Percentiles rank a stretch among this genome's conserved stretches.
phyloP scores from a whole-genome alignment of 495 filamentous ascomycete genomes.

The Penicillium dipodomyicola region DNA sequence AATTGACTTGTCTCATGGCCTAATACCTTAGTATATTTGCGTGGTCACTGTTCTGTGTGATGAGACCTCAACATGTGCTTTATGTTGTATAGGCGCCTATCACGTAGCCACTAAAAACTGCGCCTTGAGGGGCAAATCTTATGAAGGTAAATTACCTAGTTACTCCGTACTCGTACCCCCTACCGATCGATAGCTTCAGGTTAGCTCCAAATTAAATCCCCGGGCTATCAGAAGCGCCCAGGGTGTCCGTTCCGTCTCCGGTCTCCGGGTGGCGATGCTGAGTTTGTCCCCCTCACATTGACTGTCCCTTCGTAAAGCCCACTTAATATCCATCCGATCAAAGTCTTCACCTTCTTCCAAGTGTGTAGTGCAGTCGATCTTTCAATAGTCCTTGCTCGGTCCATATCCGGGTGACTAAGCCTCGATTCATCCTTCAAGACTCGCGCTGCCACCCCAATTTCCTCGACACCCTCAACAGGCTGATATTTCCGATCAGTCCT shows the following conservation, averaged over 20 bases:
- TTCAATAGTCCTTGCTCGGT: not conserved
- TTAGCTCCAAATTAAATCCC: conserved; percentile 11
- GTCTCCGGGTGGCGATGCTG: conserved; percentile 11
- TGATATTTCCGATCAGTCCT: conserved; percentile 12
- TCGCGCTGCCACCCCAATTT: conserved; percentile 5
- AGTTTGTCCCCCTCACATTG: not conserved
- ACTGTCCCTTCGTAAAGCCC: not conserved
- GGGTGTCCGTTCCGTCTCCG: conserved; percentile 8
- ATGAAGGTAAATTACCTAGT: not conserved
- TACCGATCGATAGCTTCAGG: conserved; percentile 5
- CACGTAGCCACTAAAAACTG: not conserved
- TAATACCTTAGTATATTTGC: not conserved
- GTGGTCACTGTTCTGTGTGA: not conserved
- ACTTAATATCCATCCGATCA: not conserved
- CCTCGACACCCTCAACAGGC: conserved; percentile 3
- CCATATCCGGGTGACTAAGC: conserved; percentile 10
- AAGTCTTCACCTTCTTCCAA: not conserved
- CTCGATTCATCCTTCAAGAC: not conserved
- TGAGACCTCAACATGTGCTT: not conserved
- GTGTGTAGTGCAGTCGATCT: conserved; percentile 8
- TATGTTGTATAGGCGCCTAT: not conserved
- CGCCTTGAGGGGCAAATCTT: conserved; percentile 10
- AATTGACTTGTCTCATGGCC: no score
- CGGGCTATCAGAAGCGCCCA: conserved; percentile 3
- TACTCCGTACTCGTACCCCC: not conserved